These are phyloP conservation scores for Carpinus viminea DNA, from an alignment of 306 rosid species.

Conservation along the genomic window DNA sequence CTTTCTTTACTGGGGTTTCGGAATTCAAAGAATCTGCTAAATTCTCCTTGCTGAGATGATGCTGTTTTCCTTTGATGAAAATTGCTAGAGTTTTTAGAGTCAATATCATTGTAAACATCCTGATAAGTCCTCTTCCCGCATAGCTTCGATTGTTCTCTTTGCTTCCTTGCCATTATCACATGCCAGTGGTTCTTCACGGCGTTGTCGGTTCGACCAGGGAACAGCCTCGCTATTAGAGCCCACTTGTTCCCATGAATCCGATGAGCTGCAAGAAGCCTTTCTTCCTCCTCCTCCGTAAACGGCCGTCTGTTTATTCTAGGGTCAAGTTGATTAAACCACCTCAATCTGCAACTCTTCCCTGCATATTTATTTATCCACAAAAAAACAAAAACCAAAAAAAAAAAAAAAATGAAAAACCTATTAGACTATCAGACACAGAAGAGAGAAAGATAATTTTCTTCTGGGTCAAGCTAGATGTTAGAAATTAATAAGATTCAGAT, in stretches of 20 bases:
- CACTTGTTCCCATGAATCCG: slow-evolving; percentile 93
- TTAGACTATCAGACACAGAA: not conserved
- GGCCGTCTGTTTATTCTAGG: slow-evolving; percentile 93
- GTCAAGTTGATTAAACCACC: slow-evolving; percentile 97
- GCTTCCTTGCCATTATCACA: slow-evolving; percentile 89
- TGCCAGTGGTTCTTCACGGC: slow-evolving; percentile 99
- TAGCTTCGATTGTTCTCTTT: slow-evolving; percentile 82
- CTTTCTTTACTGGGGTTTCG: slow-evolving; percentile 32
- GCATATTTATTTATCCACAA: not conserved
- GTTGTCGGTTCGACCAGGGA: slow-evolving; percentile 88
- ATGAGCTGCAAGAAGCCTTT: slow-evolving; percentile 74
- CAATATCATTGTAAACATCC: slow-evolving; percentile 26
- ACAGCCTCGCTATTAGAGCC: slow-evolving; percentile 90
- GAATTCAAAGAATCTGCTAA: slow-evolving; percentile 45
- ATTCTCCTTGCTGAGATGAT: slow-evolving; percentile 26
- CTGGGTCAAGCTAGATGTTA: too few species aligned
- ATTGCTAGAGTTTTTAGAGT: slow-evolving; percentile 21
- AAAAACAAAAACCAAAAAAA: not conserved
- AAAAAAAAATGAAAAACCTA: not conserved
- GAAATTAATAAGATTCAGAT: too few species aligned
- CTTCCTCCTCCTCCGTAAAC: slow-evolving; percentile 90
- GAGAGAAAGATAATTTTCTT: too few species aligned
- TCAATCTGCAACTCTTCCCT: slow-evolving; percentile 95
- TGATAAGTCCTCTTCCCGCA: slow-evolving; percentile 64
- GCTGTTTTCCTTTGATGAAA: slow-evolving; percentile 28